Conservation (phyloP, 768 basidiomycete genomes). For the Tulasnella sp. region DNA sequence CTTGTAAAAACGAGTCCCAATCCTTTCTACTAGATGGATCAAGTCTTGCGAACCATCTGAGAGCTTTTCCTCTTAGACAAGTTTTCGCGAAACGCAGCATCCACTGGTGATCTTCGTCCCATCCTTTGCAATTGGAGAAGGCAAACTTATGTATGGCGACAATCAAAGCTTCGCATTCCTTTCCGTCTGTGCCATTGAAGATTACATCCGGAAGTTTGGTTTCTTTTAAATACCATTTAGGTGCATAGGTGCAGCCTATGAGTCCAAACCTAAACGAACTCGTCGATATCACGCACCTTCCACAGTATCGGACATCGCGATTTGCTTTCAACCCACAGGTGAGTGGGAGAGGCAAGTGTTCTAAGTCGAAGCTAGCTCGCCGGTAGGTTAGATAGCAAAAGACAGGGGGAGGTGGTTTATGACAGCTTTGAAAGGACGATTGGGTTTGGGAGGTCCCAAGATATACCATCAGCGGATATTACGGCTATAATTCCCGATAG, state of each 20-base stretch:
- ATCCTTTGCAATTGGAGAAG: not conserved
- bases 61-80: not conserved
- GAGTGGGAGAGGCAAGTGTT: not conserved
- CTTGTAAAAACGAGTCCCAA: not conserved
- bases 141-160: not conserved
- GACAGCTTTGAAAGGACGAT: too few species aligned
- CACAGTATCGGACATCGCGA: not conserved
- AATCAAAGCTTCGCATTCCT: not conserved
- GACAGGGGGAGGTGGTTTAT: too few species aligned
- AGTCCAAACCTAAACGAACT: too few species aligned
- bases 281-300: not conserved
- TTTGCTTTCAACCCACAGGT: not conserved
- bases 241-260: not conserved
- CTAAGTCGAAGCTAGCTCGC: not conserved
- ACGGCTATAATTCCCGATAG: too few species aligned
- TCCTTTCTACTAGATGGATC: not conserved
- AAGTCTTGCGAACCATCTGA: not conserved
- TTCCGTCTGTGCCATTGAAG: not conserved
- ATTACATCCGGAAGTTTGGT: not conserved
- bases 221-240: not conserved
- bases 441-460: too few species aligned
- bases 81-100: not conserved
- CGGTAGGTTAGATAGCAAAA: too few species aligned
- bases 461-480: too few species aligned
- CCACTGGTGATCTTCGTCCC: not conserved